phyloP scores from a whole-genome alignment of 1,284 basidiomycete genomes.

The Pascua sp. region DNA sequence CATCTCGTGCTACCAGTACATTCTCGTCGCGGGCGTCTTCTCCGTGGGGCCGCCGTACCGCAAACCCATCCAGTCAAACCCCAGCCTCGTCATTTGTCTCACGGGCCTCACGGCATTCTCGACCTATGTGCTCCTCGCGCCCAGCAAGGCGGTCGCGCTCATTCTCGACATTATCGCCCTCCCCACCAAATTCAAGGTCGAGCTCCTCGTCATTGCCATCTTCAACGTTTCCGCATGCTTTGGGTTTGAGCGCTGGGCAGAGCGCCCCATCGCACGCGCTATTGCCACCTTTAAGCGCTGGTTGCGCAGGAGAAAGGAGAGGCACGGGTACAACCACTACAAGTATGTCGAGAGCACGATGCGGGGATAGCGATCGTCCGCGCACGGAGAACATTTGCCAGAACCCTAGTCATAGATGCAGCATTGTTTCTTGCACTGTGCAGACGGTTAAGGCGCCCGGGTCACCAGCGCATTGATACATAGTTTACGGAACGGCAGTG shows the following conservation, averaged over 20 bases:
- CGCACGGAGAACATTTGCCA: too few species aligned
- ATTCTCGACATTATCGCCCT: conserved; percentile 77
- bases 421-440: too few species aligned
- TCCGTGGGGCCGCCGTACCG: conserved; percentile 97
- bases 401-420: too few species aligned
- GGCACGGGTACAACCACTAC: conserved; percentile 52
- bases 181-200: conserved; percentile 65
- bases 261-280: conserved; percentile 59
- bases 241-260: conserved; percentile 75
- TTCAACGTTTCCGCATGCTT: conserved; percentile 72
- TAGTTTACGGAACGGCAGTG: too few species aligned
- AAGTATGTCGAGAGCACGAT: conserved; percentile 51
- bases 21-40: conserved; percentile 92
- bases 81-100: conserved; percentile 74
- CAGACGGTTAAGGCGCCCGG: too few species aligned
- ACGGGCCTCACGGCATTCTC: conserved; percentile 66
- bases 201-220: conserved; percentile 66
- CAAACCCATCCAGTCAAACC: conserved; percentile 90
- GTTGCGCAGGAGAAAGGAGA: conserved; percentile 27
- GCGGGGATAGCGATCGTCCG: not conserved
- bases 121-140: conserved; percentile 67
- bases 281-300: conserved; percentile 51
- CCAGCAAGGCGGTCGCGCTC: conserved; percentile 60
- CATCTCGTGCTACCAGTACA: conserved; percentile 97
- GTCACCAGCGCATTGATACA: too few species aligned